These are phyloP conservation scores for Fusarium buharicum DNA, from an alignment of 2,329 filamentous ascomycete species.

Conservation along the genomic window DNA sequence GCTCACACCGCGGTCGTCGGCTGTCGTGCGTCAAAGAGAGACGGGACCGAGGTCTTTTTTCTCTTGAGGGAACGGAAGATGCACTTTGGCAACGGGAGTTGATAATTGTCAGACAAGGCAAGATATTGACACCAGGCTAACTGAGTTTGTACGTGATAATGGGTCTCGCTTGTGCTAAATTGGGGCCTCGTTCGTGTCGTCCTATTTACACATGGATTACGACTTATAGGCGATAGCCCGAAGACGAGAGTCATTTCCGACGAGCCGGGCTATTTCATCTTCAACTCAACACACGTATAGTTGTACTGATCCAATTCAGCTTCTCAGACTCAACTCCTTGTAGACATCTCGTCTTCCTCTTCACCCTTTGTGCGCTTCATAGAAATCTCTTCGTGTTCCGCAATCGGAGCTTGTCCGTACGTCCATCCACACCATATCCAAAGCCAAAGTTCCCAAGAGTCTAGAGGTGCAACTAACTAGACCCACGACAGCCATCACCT, in stretches of 20 bases:
- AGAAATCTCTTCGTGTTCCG: not conserved
- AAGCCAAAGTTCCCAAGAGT: constrained; percentile 2
- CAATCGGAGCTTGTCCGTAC: constrained; percentile 20
- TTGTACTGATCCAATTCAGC: too few species aligned
- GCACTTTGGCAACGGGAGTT: constrained; percentile 5
- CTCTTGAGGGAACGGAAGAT: constrained; percentile 15
- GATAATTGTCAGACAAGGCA: constrained; percentile 21
- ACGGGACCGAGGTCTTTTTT: constrained; percentile 39
- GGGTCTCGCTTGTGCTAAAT: constrained; percentile 28
- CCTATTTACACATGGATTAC: constrained; percentile 24
- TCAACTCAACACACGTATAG: not conserved
- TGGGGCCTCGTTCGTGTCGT: not conserved
- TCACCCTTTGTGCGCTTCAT: too few species aligned
- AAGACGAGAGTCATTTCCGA: constrained; percentile 11
- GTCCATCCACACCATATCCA: constrained; percentile 23
- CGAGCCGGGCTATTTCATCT: constrained; percentile 6
- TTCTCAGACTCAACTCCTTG: too few species aligned
- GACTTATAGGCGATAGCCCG: constrained; percentile 6
- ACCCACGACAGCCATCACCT: constrained; percentile 41
- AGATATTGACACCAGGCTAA: constrained; percentile 29
- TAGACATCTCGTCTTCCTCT: too few species aligned
- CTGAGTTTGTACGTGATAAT: constrained; percentile 17
- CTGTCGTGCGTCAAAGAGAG: constrained; percentile 30
- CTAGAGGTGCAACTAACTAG: not conserved
- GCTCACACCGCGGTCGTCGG: constrained; percentile 41